Evolutionary conservation across 306 rosid species (phyloP).

Genomic region (Fragaria iinumae): DNA sequence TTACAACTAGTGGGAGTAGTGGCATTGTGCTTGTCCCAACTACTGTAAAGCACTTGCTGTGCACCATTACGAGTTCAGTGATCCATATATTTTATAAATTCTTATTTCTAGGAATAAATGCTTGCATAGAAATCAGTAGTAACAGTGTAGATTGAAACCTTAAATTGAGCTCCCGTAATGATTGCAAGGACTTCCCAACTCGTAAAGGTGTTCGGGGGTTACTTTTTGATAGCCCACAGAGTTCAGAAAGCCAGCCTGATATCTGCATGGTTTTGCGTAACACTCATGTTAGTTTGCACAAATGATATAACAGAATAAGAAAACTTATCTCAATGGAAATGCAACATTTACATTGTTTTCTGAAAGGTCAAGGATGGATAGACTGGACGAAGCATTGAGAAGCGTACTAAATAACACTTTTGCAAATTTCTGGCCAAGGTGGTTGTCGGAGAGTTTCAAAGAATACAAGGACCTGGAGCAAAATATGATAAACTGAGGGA

Average conservation of each 20-base stretch:
- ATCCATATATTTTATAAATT: background rate
- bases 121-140: conserved; percentile 9
- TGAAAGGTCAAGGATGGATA: conserved; percentile 81
- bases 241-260: conserved; percentile 80
- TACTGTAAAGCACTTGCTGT: background rate
- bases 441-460: conserved; percentile 55
- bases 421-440: conserved; percentile 57
- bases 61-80: background rate
- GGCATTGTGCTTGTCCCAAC: background rate
- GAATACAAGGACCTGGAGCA: conserved; percentile 64
- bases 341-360: conserved; percentile 66
- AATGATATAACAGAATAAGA: conserved; percentile 23
- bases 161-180: conserved; percentile 66
- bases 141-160: conserved; percentile 44
- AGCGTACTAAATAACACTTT: conserved; percentile 53
- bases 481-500: conserved; percentile 20
- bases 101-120: conserved; percentile 1
- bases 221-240: conserved; percentile 38
- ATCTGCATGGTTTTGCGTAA: conserved; percentile 49
- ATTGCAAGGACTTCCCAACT: conserved; percentile 62
- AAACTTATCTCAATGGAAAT: conserved; percentile 12
- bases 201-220: conserved; percentile 28
- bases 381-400: conserved; percentile 61
- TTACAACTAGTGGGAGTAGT: background rate
- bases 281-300: conserved; percentile 26